Percentiles rank a stretch among this genome's conserved stretches.
These are phyloP conservation scores for Styphnolobium japonicum DNA, from an alignment of 306 rosid genomes.

Conservation along the genomic window DNA sequence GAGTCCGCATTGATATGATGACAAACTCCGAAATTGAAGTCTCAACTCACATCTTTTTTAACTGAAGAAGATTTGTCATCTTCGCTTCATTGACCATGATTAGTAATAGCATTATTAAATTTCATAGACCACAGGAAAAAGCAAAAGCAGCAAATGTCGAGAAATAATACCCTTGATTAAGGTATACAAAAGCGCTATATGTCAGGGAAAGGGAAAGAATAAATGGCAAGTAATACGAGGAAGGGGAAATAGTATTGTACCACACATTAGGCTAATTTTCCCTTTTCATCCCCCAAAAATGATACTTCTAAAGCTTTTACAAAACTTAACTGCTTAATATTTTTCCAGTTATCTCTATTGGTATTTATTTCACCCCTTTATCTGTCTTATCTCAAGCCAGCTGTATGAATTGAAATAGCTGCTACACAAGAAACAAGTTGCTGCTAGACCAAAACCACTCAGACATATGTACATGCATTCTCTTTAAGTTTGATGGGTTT, in stretches of 20 bases:
- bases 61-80: neutral
- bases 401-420: constrained; percentile 4
- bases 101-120: neutral
- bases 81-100: neutral
- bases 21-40: neutral
- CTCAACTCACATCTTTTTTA: neutral
- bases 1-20: neutral
- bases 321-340: neutral
- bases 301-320: neutral
- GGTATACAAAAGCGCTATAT: neutral
- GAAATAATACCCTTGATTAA: neutral
- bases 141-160: neutral
- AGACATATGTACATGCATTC: constrained; percentile 48
- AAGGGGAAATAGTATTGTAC: neutral
- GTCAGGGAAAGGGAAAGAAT: neutral
- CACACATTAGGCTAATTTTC: neutral
- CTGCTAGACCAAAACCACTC: constrained; percentile 22
- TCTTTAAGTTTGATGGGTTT: constrained; percentile 53
- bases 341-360: neutral
- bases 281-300: neutral
- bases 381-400: neutral
- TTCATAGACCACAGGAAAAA: neutral
- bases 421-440: constrained; percentile 9
- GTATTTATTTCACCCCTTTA: neutral
- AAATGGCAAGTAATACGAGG: neutral